Evolutionary conservation across 2,329 filamentous ascomycete species (phyloP), one percentile per base, ranked within the genome.

Genomic region (Pseudogymnoascus sp.): DNA sequence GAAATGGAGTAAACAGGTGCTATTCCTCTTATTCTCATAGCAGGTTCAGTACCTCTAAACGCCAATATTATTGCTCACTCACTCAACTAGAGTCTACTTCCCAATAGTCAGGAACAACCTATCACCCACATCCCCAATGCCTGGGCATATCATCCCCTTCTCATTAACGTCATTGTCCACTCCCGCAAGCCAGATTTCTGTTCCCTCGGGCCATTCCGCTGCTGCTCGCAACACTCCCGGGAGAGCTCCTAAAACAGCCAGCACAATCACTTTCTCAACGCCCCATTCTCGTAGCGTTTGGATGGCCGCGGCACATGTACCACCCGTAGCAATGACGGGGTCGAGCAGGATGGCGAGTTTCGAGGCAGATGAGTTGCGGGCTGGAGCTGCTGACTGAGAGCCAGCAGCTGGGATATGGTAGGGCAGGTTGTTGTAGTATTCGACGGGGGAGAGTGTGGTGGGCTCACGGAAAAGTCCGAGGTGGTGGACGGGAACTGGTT

Each of bases 371-470:
- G 73, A 66, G 59, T 76, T 79, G 50, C 77, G 77, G 47, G 73
- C 69, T 38, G 68, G 65, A 47, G 77, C 70, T 60, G 60, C 74
- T 1, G 79, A 75, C 3, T 77, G 72, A 35, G 76, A 73, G 66
- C 77, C 77, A 53, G 71, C 71, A 3, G 68, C 61, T 31, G 79
- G 72, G 40, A 80, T 73, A 77, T 91, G 88, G 76, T 90, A 88
- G 37, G 92, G 92, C 18, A 97, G 86, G 76, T 96, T 96, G 81
- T 97, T 97, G 83, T 97, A 97, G 83, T 97, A 96, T 77, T 96
- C 92, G 64, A 97, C 92, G 2, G 92, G 91, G 71, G 91, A 86
- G 63, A 97, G 86, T 50, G 90, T 93, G 63, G 85, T 85, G 65
- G 89, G 91, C 74, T 97, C 92, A 72, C 92, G 91, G 81, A 93